Base-by-base conservation (phyloP, 2,329 filamentous ascomycete genomes). In the Aspergillus viridinutans region DNA sequence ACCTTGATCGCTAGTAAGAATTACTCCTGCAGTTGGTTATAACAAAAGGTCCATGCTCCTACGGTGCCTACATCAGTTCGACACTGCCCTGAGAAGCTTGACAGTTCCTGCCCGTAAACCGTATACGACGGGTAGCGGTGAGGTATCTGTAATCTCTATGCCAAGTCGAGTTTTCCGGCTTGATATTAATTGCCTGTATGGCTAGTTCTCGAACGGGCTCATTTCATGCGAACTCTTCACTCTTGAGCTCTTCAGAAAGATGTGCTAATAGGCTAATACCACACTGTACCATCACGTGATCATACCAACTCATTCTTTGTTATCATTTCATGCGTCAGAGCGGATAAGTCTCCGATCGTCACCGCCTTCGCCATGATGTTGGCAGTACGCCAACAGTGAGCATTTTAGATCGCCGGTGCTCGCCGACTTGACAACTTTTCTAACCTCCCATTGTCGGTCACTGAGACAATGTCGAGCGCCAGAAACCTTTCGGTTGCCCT, bases 401-500 rank as follows among this genome's bases (percentile, higher is more conserved):
- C 20, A 3, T 64, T 63, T 65, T 64, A 52, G 57, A 56, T 50
- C 47, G 26, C 51, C 52, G 28, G 45, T 28, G 21, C 38, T 49
- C 23, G 17, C 53, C 40, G 38, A 49, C 42, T 43, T 54, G 35
- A 21, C 47, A 49, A 4, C 45, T 26, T 52, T 56, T 42, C 40
- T 47, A 38, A n/a, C 8, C 32, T 23, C 47, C 49, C 50, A 54
- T 49, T 54, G n/a, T 28, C 43, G 49, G 32, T 26, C 43, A 23
- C 40, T 25, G 51, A 54, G 62, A 61, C 58, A 54, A 72, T 72
- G 70, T 72, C 69, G 26, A 60, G 67, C 58, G 61, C 64, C 40
- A 64, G 70, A 58, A 69, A 69, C 42, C 48, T 73, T 45, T 65
- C 71, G 53, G 61, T 60, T 52, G 67, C 66, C 57, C 63, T 74